These are phyloP conservation scores for Metschnikowia colocasiae DNA, from an alignment of 805 yeast genomes.

Conservation along the genomic window DNA sequence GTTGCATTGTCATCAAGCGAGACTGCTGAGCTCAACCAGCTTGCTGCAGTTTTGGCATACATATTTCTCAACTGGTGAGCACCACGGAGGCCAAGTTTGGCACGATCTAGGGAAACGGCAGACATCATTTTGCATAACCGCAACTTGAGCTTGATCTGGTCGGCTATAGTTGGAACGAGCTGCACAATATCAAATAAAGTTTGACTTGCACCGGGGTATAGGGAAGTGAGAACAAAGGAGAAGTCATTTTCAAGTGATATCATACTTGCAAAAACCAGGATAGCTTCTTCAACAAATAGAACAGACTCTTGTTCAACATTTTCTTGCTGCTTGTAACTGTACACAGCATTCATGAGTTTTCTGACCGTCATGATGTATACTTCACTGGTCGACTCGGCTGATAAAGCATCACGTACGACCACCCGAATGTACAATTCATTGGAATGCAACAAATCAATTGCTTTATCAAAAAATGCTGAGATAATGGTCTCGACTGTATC, in stretches of 20 bases:
- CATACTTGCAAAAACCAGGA: conserved; percentile 44
- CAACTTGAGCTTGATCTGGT: conserved; percentile 38
- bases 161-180: conserved; percentile 25
- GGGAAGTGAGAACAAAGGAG: conserved; percentile 30
- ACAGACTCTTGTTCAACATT: conserved; percentile 27
- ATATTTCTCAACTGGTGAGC: conserved; percentile 47
- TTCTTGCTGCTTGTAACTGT: conserved; percentile 28
- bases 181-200: conserved; percentile 27
- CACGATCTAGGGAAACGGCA: conserved; percentile 33
- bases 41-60: conserved; percentile 44
- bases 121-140: conserved; percentile 40
- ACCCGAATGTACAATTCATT: conserved; percentile 58
- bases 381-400: conserved; percentile 60
- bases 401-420: conserved; percentile 65
- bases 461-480: conserved; percentile 47
- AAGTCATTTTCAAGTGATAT: conserved; percentile 32
- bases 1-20: conserved; percentile 26
- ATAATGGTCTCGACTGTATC: conserved; percentile 31
- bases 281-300: conserved; percentile 47
- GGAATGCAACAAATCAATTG: conserved; percentile 47
- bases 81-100: conserved; percentile 36
- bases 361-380: conserved; percentile 48
- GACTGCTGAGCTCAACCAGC: conserved; percentile 55
- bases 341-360: conserved; percentile 39
- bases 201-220: conserved; percentile 29